Evolutionary conservation across 2,329 filamentous ascomycete species (phyloP), one percentile per base, ranked within the genome.

Genomic region (Alternaria sp.): DNA sequence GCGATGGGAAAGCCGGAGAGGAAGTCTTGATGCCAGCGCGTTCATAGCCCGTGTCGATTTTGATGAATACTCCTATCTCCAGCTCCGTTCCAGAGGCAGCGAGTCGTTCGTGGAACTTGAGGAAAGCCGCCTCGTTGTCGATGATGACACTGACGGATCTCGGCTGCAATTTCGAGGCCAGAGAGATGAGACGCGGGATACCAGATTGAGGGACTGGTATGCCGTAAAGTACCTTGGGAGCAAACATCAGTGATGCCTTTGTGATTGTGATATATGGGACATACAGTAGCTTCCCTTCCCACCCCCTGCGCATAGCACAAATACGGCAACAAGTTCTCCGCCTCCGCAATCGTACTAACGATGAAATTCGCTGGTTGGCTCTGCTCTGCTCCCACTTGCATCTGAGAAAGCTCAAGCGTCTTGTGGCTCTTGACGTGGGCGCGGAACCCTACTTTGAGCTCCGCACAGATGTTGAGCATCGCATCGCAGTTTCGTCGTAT

Each of bases 391-490:
- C 91, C 90, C n/a, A 93, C 88, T 85, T 94, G 91, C 23, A 93
- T 79, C 56, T 84, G 83, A 3, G 90, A 86, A 54, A 92, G 79
- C 76, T 93, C 87, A 6, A 83, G 81, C 1, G 91, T 93, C 89
- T 96, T 96, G 78, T 96, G 92, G 21, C 91, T 94, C 81, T 96
- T 96, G 63, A 95, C 88, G 77, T 96, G 92, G 1, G 90, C 89
- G 62, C 92, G 84, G 82, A 93, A 95, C 7, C 85, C 86, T 23
- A 94, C 83, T 0, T 85, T 83, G 14, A 94, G 80, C 54, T 81
- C 80, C 44, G 85, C 77, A 14, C 87, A 85, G 0, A 91, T 87
- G 12, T 88, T 82, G 7, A 93, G 86, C 91, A 96, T 94, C 37
- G 87, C 83, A 64, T 83, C 79, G 78, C 92, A 95, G 73, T 95